A percentile compares a stretch with the other conserved stretches of the same genome.
These are phyloP conservation scores for Cyclocybe cylindracea DNA, from an alignment of 768 basidiomycete species.

Conservation along the genomic window DNA sequence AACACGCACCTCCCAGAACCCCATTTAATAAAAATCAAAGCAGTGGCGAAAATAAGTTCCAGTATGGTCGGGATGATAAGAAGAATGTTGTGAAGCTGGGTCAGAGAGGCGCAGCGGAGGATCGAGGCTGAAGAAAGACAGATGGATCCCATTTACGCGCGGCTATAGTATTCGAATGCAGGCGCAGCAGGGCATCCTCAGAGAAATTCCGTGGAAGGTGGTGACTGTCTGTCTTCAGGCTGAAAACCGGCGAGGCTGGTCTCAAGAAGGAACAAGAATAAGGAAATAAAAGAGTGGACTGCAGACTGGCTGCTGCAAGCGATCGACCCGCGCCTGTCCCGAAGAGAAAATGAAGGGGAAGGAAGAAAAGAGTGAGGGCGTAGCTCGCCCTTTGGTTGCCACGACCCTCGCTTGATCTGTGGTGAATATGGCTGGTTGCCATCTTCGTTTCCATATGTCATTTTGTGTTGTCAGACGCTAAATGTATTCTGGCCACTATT, in stretches of 20 bases:
- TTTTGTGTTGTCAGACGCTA: too few species aligned
- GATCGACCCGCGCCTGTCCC: conserved; percentile 20
- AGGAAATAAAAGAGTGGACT: conserved; percentile 27
- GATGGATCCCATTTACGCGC: conserved; percentile 47
- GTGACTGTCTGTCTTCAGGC: not conserved
- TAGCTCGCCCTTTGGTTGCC: too few species aligned
- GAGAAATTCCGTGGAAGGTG: not conserved
- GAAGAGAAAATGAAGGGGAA: conserved; percentile 11
- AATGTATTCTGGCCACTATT: too few species aligned
- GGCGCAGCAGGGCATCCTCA: conserved; percentile 17
- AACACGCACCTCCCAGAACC: conserved; percentile 47
- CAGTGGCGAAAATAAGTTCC: conserved; percentile 60
- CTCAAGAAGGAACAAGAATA: not conserved
- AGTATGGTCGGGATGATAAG: conserved; percentile 65
- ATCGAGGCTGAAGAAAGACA: conserved; percentile 73
- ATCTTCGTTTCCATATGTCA: too few species aligned
- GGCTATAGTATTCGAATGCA: conserved; percentile 8
- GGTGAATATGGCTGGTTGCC: too few species aligned
- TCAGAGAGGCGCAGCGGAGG: conserved; percentile 67
- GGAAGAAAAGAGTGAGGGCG: conserved; percentile 2
- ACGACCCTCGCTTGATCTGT: too few species aligned
- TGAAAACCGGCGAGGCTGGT: not conserved
- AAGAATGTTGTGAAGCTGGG: conserved; percentile 42
- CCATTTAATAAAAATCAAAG: conserved; percentile 51
- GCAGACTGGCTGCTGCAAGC: conserved; percentile 28